phyloP scores from a whole-genome alignment of 164 flowering plant species.

The Nymphaea colorata region DNA sequence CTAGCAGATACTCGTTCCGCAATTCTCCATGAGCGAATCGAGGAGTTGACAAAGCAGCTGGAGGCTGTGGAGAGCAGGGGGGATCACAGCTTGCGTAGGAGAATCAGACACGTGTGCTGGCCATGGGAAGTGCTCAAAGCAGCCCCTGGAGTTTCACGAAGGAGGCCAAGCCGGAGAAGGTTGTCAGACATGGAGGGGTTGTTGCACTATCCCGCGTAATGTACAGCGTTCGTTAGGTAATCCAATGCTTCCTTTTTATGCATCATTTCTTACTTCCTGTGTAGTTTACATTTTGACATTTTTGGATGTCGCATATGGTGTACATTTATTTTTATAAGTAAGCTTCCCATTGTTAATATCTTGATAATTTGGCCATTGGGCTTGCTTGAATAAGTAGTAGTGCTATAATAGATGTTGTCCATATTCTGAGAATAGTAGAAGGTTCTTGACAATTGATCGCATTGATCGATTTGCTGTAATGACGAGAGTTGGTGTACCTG shows the following conservation, averaged over 20 bases:
- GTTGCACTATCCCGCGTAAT: slow-evolving; percentile 22
- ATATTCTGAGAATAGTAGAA: too few species aligned
- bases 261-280: neutral
- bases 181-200: slow-evolving; percentile 59
- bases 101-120: slow-evolving; percentile 60
- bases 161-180: slow-evolving; percentile 13
- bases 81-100: slow-evolving; percentile 16
- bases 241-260: neutral
- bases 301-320: neutral
- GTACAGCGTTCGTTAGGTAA: neutral
- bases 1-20: slow-evolving; percentile 56
- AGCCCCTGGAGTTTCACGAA: slow-evolving; percentile 13
- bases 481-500: too few species aligned
- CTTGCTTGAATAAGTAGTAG: too few species aligned
- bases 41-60: slow-evolving; percentile 53
- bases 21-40: slow-evolving; percentile 33
- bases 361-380: too few species aligned
- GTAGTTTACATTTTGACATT: neutral
- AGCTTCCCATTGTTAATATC: too few species aligned
- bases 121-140: slow-evolving; percentile 41
- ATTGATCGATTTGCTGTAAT: too few species aligned
- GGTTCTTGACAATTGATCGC: too few species aligned
- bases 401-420: too few species aligned
- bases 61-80: slow-evolving; percentile 51
- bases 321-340: neutral